These are phyloP conservation scores for Candolleomyces eurysporus DNA, from an alignment of 768 basidiomycete species.

Conservation along the genomic window DNA sequence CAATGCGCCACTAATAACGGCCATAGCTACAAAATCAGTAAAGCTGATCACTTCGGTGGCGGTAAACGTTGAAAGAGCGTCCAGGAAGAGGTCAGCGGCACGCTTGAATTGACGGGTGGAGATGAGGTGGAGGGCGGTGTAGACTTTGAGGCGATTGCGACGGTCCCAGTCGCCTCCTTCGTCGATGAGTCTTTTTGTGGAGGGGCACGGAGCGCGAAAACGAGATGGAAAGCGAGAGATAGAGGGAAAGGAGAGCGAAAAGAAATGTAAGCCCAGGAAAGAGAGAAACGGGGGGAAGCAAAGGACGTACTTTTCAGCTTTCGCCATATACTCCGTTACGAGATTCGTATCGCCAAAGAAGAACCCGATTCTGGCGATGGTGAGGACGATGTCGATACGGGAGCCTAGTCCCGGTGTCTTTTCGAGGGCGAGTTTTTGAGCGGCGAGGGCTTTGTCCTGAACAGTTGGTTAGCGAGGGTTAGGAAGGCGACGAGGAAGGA, in stretches of 20 bases:
- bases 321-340: slow-evolving; percentile 67
- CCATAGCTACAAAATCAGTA: slow-evolving; percentile 85
- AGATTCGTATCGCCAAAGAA: slow-evolving; percentile 82
- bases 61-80: slow-evolving; percentile 92
- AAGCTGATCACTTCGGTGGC: slow-evolving; percentile 87
- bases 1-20: slow-evolving; percentile 77
- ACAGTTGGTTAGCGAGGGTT: not conserved
- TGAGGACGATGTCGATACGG: slow-evolving; percentile 88
- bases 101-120: slow-evolving; percentile 91
- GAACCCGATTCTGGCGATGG: slow-evolving; percentile 84
- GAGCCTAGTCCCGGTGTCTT: slow-evolving; percentile 93
- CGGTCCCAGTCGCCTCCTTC: slow-evolving; percentile 98
- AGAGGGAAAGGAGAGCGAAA: not conserved
- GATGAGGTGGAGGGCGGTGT: slow-evolving; percentile 80
- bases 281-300: not conserved
- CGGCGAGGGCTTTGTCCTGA: slow-evolving; percentile 78
- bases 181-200: slow-evolving; percentile 68
- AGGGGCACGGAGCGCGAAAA: no score
- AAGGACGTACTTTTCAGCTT: slow-evolving; percentile 74
- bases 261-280: not conserved
- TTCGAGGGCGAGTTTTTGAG: slow-evolving; percentile 80
- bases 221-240: no score
- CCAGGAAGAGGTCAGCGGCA: slow-evolving; percentile 82
- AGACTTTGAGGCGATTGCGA: slow-evolving; percentile 94
- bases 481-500: not conserved